Evolutionary conservation across 1,139 yeast species (phyloP).

Genomic region (Hyphopichia burtonii): DNA sequence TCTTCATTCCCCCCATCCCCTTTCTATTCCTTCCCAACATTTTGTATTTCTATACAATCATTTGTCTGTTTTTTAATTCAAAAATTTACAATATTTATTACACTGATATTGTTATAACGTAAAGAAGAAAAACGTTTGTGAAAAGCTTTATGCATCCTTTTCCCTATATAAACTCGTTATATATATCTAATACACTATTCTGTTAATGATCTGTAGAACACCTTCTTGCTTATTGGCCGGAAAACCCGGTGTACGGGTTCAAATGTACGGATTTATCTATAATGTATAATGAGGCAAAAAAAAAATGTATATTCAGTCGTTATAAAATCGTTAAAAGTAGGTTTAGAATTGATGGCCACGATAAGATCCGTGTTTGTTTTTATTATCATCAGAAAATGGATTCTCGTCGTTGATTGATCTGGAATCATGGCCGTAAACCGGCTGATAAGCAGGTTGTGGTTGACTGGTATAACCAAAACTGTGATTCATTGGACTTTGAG

Average conservation of each 20-base stretch:
- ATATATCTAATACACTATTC: no score
- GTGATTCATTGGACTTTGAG: constrained; percentile 11
- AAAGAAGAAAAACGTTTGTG: no score
- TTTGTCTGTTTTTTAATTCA: background rate
- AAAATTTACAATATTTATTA: background rate
- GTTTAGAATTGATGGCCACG: constrained; percentile 4
- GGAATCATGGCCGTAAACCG: constrained; percentile 5
- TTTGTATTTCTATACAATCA: background rate
- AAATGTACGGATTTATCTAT: no score
- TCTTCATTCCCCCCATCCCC: background rate
- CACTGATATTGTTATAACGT: no score
- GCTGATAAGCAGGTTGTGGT: constrained; percentile 10
- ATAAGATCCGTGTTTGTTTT: constrained; percentile 2
- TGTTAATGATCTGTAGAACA: no score
- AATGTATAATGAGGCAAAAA: background rate
- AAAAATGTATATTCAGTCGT: background rate
- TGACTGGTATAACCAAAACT: constrained; percentile 3
- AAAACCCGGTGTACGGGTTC: no score
- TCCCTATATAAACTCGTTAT: no score
- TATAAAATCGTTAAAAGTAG: background rate
- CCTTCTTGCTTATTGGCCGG: no score
- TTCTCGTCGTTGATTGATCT: constrained; percentile 9
- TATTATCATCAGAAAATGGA: constrained; percentile 12
- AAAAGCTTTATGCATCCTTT: no score
- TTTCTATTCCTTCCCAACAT: background rate